Evolutionary conservation across 495 filamentous ascomycete genomes (phyloP), one percentile per base, ranked within the genome.

Genomic region (Xylaria longipes): DNA sequence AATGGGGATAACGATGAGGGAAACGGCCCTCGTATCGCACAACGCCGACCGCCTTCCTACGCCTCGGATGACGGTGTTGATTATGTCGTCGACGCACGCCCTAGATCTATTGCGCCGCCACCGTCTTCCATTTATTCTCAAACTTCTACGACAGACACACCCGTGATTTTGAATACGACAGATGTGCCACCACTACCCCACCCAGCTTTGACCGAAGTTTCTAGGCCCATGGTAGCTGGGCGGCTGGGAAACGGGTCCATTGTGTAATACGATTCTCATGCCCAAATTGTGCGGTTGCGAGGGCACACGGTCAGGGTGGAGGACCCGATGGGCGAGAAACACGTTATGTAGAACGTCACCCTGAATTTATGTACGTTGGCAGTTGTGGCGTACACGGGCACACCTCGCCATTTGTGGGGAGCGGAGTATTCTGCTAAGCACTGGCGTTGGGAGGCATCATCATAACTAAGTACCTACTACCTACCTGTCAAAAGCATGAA

Each of bases 11-110:
- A 50, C n/a, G 68, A 71, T 1, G 77, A 79, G n/a, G 75, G 72
- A 43, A 76, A 64, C 46, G 62, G 58, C 69, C 63, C 82, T 12
- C 70, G 31, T 27, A 69, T 65, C 27, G 70, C 60, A 45, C 73
- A 67, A 27, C 61, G 82, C 17, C 84, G 91, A 5, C 92, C 91
- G 22, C 91, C 91, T 46, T 92, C 89, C 31, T 94, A 93, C 75
- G 81, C 85, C 22, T 92, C 90, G 0, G 91, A 93, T 25, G 88
- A 94, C 71, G 91, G 91, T 0, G 84, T 94, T 20, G 84, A 84
- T 56, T 93, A 93, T 72, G 89, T 90, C 27, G 84, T 92, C 20
- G 86, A 89, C 65, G 89, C 89, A 9, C 83, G 84, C 57, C 89
- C 88, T 29, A 74, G 88, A 72, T 88, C 85, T 11, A 84, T 85